Conservation (phyloP, 306 rosid genomes). For the Carpinus fangiana region DNA sequence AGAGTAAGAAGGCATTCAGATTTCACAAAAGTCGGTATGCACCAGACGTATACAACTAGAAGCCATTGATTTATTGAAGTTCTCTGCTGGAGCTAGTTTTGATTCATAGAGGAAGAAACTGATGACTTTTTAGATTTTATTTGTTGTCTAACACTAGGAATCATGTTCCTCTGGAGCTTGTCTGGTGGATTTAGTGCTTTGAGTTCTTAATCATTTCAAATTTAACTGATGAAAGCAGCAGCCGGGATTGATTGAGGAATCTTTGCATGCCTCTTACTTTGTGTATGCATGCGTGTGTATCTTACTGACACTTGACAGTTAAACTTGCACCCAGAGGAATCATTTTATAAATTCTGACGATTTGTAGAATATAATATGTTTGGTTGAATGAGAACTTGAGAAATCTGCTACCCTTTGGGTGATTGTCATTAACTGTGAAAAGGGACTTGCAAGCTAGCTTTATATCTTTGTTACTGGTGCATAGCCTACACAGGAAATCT, state of each 20-base stretch:
- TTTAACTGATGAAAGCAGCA: background rate
- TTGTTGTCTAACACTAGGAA: conserved; percentile 19
- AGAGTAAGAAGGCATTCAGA: conserved; percentile 12
- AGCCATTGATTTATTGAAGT: conserved; percentile 42
- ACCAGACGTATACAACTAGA: conserved; percentile 34
- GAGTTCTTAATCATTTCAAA: background rate
- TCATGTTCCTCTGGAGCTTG: conserved; percentile 17
- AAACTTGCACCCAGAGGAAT: background rate
- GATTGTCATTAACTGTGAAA: too few species aligned
- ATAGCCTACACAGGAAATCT: background rate
- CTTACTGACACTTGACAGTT: conserved; percentile 1
- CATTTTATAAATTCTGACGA: conserved; percentile 7
- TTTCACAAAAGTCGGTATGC: conserved; percentile 16
- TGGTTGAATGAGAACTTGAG: conserved; percentile 3
- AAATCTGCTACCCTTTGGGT: background rate
- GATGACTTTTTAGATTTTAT: conserved; percentile 28
- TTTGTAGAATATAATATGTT: conserved; percentile 3
- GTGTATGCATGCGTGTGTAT: conserved; percentile 9
- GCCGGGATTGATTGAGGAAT: background rate
- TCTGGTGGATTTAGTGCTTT: conserved; percentile 5
- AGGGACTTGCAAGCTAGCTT: too few species aligned
- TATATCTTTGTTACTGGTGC: background rate
- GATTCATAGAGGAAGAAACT: conserved; percentile 36
- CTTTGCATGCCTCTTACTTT: background rate
- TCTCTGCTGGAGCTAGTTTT: conserved; percentile 48